These are phyloP conservation scores for Triticum urartu DNA, from an alignment of 176 grass and related monocot species.

Conservation along the genomic window DNA sequence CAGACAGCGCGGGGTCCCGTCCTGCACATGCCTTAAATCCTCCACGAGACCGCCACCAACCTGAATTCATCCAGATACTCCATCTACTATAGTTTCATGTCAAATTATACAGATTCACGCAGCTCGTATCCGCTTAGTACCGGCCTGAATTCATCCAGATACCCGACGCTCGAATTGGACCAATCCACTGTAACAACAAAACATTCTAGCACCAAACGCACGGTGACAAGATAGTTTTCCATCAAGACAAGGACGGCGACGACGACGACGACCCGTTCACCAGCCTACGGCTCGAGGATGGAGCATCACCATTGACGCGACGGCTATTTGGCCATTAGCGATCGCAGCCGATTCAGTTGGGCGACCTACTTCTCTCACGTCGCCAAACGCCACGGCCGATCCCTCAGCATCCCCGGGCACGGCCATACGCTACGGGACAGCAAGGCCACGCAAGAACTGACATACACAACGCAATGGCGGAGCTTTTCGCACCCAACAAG, in stretches of 20 bases:
- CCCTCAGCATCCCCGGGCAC: neutral
- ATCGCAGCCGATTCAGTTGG: slow-evolving; percentile 17
- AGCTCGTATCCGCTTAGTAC: too few relatives aligned
- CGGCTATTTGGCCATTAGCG: slow-evolving; percentile 21
- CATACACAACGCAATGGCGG: neutral
- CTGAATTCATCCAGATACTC: neutral
- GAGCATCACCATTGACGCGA: neutral
- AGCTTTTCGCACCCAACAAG: slow-evolving; percentile 38
- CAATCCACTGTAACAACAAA: too few relatives aligned
- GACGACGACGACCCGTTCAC: neutral
- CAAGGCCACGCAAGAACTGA: neutral
- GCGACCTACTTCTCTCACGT: slow-evolving; percentile 11
- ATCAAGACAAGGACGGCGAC: neutral
- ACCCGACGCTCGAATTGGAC: too few relatives aligned
- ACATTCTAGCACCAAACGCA: neutral
- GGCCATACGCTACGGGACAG: neutral
- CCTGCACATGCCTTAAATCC: neutral
- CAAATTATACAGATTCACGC: neutral
- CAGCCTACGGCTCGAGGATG: neutral
- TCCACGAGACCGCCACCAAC: neutral
- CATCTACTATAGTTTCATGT: neutral
- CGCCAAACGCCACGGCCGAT: neutral
- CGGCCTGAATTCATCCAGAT: too few relatives aligned
- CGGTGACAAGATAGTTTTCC: neutral
- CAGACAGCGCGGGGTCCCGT: neutral